A percentile compares a stretch with the other conserved stretches of the same genome.
These are phyloP conservation scores for Macrotyloma uniflorum DNA, from an alignment of 306 rosid genomes.

Conservation along the genomic window DNA sequence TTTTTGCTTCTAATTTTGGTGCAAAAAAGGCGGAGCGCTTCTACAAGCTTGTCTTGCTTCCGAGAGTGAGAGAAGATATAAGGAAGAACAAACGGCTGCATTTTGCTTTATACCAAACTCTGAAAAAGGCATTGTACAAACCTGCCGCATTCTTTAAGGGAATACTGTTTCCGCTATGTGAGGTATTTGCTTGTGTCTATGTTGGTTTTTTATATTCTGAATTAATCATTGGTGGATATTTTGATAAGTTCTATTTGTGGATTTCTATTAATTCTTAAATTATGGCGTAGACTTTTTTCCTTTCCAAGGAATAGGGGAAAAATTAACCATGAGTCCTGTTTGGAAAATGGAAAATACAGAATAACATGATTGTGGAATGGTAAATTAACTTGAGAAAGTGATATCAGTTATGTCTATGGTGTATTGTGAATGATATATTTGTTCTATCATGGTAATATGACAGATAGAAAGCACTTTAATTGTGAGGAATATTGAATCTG, in stretches of 20 bases:
- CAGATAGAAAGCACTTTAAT: background rate
- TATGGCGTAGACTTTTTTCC: background rate
- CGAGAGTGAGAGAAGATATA: constrained; percentile 81
- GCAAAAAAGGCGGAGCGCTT: constrained; percentile 76
- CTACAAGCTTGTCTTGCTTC: constrained; percentile 87
- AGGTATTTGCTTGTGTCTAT: constrained; percentile 55
- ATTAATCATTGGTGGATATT: background rate
- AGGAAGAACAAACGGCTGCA: constrained; percentile 76
- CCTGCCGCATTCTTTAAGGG: constrained; percentile 94
- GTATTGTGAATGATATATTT: background rate
- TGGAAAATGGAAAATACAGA: constrained; percentile 1
- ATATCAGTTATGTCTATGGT: background rate
- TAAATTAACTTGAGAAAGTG: background rate
- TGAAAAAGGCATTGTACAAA: constrained; percentile 87
- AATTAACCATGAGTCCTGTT: background rate
- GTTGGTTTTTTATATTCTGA: constrained; percentile 11
- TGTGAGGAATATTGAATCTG: background rate
- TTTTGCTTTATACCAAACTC: constrained; percentile 82
- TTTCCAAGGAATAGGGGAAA: background rate
- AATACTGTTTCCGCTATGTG: constrained; percentile 81
- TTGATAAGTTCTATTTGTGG: background rate
- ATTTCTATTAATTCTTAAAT: constrained; percentile 4
- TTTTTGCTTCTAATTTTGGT: constrained; percentile 82
- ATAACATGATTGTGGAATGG: too few relatives aligned
- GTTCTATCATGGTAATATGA: background rate